Evolutionary conservation across 441 rosid genomes (phyloP).

Genomic region (Populus hybrid): DNA sequence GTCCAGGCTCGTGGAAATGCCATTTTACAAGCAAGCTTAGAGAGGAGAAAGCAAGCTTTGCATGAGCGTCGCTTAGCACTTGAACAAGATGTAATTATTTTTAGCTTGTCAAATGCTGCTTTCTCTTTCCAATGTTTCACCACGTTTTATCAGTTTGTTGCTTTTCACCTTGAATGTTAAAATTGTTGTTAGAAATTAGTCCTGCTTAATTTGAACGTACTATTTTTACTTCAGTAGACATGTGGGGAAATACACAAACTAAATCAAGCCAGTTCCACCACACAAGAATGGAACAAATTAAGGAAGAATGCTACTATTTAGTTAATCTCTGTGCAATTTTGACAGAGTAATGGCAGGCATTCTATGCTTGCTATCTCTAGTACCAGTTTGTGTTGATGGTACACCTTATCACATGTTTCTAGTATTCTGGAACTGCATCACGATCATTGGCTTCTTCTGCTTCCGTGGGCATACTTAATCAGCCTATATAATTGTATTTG

Average conservation of each 20-base stretch:
- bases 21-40: slow-evolving; percentile 94
- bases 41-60: slow-evolving; percentile 96
- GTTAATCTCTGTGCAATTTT: background rate
- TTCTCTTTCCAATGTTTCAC: background rate
- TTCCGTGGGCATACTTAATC: background rate
- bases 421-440: background rate
- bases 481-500: background rate
- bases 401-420: background rate
- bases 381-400: background rate
- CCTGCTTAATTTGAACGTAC: background rate
- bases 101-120: slow-evolving; percentile 22
- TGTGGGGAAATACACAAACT: background rate
- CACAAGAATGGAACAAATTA: background rate
- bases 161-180: background rate
- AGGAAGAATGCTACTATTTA: background rate
- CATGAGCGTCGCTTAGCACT: slow-evolving; percentile 97
- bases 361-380: background rate
- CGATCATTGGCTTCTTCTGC: background rate
- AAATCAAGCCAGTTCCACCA: background rate
- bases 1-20: slow-evolving; percentile 96
- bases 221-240: background rate
- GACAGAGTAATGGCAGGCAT: background rate
- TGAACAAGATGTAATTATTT: slow-evolving; percentile 82
- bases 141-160: slow-evolving; percentile 9
- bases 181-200: background rate